Conservation (phyloP, 2,329 filamentous ascomycete genomes). For the Gaeumannomyces tritici region DNA sequence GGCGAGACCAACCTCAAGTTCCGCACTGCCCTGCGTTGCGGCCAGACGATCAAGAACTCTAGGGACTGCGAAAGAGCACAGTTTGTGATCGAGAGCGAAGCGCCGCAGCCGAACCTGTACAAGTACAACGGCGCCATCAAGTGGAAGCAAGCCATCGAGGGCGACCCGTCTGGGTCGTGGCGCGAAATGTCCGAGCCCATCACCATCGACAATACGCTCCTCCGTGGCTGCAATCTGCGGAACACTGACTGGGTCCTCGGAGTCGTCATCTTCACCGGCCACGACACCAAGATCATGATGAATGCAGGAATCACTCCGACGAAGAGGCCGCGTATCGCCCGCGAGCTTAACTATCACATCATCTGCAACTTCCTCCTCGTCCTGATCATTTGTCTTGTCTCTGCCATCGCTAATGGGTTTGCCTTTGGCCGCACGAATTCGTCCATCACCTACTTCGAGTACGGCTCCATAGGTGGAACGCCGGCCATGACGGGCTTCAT, state of each 20-base stretch:
- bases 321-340: conserved; percentile 83
- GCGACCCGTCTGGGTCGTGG: conserved; percentile 47
- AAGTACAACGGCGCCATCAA: conserved; percentile 84
- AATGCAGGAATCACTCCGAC: conserved; percentile 92
- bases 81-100: conserved; percentile 83
- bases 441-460: conserved; percentile 76
- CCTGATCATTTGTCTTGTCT: conserved; percentile 78
- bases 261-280: conserved; percentile 86
- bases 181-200: conserved; percentile 86
- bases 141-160: conserved; percentile 67
- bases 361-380: conserved; percentile 92
- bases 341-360: conserved; percentile 94
- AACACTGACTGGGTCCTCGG: conserved; percentile 96
- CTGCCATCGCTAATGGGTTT: conserved; percentile 75
- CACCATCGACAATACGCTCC: conserved; percentile 86
- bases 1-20: conserved; percentile 98
- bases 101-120: conserved; percentile 88
- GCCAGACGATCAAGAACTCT: conserved; percentile 74
- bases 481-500: conserved; percentile 81
- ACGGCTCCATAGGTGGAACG: conserved; percentile 66
- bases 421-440: conserved; percentile 68
- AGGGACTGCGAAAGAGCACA: conserved; percentile 84
- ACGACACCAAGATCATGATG: conserved; percentile 99
- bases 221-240: conserved; percentile 85
- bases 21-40: conserved; percentile 79